Evolutionary conservation across 768 basidiomycete species (phyloP).

Genomic region (Boletus insuetus): DNA sequence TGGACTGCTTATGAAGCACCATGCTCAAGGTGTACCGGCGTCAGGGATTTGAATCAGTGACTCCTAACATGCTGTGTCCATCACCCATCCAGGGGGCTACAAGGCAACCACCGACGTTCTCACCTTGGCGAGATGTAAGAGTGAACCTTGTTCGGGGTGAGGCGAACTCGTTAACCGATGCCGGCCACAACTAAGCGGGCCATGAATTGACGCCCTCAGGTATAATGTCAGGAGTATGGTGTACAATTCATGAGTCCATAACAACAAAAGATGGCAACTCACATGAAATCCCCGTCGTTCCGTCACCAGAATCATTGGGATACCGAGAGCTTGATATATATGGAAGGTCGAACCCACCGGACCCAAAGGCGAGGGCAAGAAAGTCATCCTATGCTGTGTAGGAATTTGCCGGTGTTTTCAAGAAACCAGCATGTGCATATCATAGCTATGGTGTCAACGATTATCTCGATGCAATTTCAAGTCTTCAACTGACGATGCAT

Average conservation of each 20-base stretch:
- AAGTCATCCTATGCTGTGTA: background rate
- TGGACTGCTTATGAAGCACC: constrained; percentile 7
- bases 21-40: background rate
- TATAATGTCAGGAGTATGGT: background rate
- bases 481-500: background rate
- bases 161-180: constrained; percentile 4
- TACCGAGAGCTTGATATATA: background rate
- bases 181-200: background rate
- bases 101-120: constrained; percentile 16
- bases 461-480: background rate
- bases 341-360: background rate
- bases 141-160: background rate
- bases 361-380: background rate
- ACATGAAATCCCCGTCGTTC: constrained; percentile 5
- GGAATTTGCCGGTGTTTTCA: background rate
- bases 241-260: constrained; percentile 1
- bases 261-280: constrained; percentile 5
- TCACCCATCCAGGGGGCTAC: background rate
- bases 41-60: background rate
- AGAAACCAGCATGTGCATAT: background rate
- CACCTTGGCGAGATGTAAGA: constrained; percentile 1
- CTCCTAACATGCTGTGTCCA: constrained; percentile 10
- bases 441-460: background rate
- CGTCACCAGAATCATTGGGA: background rate
- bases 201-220: background rate